Conservation (phyloP, 2,329 filamentous ascomycete genomes). For the Ascochyta viciae-villosae region DNA sequence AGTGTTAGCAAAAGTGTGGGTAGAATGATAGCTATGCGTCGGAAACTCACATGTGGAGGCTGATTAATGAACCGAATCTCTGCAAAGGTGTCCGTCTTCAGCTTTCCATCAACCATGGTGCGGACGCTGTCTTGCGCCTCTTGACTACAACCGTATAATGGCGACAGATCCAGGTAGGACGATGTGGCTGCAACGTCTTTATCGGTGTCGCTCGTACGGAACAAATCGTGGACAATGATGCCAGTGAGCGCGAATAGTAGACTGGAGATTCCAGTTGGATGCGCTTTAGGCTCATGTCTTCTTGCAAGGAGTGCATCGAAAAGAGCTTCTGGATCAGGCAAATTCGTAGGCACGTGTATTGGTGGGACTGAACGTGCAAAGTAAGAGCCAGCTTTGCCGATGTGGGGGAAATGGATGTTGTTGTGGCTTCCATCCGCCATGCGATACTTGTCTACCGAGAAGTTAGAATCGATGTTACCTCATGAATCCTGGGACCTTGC, state of each 20-base stretch:
- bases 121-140: slow-evolving; percentile 69
- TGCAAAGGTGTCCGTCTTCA: slow-evolving; percentile 72
- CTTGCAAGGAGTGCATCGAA: slow-evolving; percentile 72
- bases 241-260: slow-evolving; percentile 75
- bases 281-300: slow-evolving; percentile 61
- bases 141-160: slow-evolving; percentile 72
- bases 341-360: slow-evolving; percentile 59
- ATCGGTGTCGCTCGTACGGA: slow-evolving; percentile 68
- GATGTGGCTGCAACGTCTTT: slow-evolving; percentile 63
- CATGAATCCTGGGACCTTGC: not conserved
- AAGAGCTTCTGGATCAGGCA: slow-evolving; percentile 66
- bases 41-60: slow-evolving; percentile 65
- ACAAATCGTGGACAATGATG: slow-evolving; percentile 65
- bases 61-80: slow-evolving; percentile 68
- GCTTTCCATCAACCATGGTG: slow-evolving; percentile 64
- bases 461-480: not conserved
- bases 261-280: slow-evolving; percentile 72
- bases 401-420: slow-evolving; percentile 65
- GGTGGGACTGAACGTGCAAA: slow-evolving; percentile 69
- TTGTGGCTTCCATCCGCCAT: slow-evolving; percentile 48
- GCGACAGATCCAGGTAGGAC: slow-evolving; percentile 74
- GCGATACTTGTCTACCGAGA: slow-evolving; percentile 30
- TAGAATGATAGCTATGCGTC: slow-evolving; percentile 17
- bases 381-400: slow-evolving; percentile 65
- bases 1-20: not conserved